A percentile compares a stretch with the other conserved stretches of the same genome.
These are phyloP conservation scores for Phoenix roebelenii DNA, from an alignment of 176 grass and related monocot species.

Conservation along the genomic window DNA sequence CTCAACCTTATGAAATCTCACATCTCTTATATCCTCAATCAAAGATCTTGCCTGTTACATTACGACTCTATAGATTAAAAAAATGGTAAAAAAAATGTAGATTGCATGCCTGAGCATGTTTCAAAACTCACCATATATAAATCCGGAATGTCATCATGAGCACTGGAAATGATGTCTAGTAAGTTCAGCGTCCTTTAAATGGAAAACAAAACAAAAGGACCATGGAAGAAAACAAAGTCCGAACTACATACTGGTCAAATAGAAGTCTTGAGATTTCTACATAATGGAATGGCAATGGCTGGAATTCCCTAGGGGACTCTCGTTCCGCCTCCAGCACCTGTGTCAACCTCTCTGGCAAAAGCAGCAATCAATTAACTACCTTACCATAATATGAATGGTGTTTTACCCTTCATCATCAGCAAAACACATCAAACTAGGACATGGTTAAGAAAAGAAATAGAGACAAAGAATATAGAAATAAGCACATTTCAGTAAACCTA, in stretches of 20 bases:
- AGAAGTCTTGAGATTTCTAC: slow-evolving; percentile 89
- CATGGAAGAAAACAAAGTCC: not conserved
- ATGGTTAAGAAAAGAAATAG: too few relatives aligned
- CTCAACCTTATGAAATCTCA: slow-evolving; percentile 97
- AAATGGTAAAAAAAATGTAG: not conserved
- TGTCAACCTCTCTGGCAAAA: slow-evolving; percentile 65
- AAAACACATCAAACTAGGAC: too few relatives aligned
- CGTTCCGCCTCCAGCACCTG: slow-evolving; percentile 82
- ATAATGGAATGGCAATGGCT: slow-evolving; percentile 90
- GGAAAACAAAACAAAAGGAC: not conserved
- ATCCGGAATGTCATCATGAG: slow-evolving; percentile 77
- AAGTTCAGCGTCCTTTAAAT: not conserved
- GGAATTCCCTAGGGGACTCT: slow-evolving; percentile 88
- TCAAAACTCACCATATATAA: slow-evolving; percentile 66
- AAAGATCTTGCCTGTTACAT: slow-evolving; percentile 68
- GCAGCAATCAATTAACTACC: slow-evolving; percentile 4
- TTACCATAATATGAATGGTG: not conserved
- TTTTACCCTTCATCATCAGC: too few relatives aligned
- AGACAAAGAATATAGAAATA: too few relatives aligned
- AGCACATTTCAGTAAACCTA: too few relatives aligned
- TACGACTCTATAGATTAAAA: not conserved
- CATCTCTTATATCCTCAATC: slow-evolving; percentile 95
- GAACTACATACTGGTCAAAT: slow-evolving; percentile 64
- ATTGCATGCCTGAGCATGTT: not conserved
- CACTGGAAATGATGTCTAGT: slow-evolving; percentile 33